phyloP scores from a whole-genome alignment of 768 basidiomycete species.

The Agrocybe pediades region DNA sequence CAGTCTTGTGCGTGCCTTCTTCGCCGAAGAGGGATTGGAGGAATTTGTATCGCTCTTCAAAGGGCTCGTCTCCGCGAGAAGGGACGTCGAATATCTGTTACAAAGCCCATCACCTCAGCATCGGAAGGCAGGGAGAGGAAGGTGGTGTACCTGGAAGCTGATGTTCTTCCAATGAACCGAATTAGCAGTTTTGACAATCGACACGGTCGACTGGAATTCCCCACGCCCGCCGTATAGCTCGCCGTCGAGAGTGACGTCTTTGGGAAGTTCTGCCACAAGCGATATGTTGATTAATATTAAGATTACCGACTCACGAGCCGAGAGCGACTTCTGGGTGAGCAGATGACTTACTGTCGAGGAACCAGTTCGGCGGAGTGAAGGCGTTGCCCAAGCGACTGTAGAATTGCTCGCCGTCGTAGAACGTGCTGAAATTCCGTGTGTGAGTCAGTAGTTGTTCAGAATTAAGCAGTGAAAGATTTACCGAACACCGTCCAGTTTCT shows the following conservation, averaged over 20 bases:
- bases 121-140: neutral
- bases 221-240: slow-evolving; percentile 62
- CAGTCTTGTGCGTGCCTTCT: slow-evolving; percentile 40
- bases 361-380: slow-evolving; percentile 59
- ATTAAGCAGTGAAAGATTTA: slow-evolving; percentile 24
- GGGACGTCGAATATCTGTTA: slow-evolving; percentile 59
- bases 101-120: neutral
- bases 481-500: slow-evolving; percentile 65
- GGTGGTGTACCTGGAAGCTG: slow-evolving; percentile 48
- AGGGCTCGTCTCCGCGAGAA: slow-evolving; percentile 43
- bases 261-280: slow-evolving; percentile 46
- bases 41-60: slow-evolving; percentile 51
- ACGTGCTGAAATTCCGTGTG: slow-evolving; percentile 37
- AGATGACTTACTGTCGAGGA: slow-evolving; percentile 49
- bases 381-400: slow-evolving; percentile 59
- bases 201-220: slow-evolving; percentile 58
- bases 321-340: neutral
- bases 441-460: neutral
- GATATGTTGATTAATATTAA: too few species aligned
- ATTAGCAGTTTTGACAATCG: slow-evolving; percentile 58
- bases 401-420: slow-evolving; percentile 54
- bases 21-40: slow-evolving; percentile 49
- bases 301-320: too few species aligned
- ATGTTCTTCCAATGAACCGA: slow-evolving; percentile 59
- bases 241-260: slow-evolving; percentile 57